Conservation (phyloP, 768 basidiomycete species). For the Chalciporus pseudorubinellus region DNA sequence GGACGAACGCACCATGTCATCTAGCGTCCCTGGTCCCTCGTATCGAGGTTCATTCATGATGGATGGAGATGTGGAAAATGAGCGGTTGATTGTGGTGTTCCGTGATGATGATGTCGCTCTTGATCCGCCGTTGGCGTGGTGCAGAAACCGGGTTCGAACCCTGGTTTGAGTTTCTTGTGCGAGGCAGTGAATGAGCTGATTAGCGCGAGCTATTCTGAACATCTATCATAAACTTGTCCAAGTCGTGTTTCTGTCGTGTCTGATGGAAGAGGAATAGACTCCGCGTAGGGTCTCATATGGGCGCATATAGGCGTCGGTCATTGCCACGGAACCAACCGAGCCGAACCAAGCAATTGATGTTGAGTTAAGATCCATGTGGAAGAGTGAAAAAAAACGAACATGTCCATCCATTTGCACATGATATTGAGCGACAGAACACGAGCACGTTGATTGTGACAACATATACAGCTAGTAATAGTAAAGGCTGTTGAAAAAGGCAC, state of each 20-base stretch:
- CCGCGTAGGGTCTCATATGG: not conserved
- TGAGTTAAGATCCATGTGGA: too few relatives aligned
- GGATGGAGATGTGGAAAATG: conserved; percentile 1
- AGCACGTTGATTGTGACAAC: conserved; percentile 24
- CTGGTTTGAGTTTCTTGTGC: not conserved
- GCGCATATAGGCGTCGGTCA: too few relatives aligned
- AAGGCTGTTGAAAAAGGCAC: conserved; percentile 21
- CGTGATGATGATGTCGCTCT: not conserved
- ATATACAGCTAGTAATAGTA: conserved; percentile 28
- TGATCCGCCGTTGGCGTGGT: too few relatives aligned
- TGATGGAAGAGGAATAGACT: not conserved
- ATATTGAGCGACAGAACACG: conserved; percentile 20
- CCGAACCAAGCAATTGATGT: too few relatives aligned
- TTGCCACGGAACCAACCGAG: too few relatives aligned
- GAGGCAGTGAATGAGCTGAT: not conserved
- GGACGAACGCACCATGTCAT: conserved; percentile 15
- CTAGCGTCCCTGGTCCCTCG: conserved; percentile 12
- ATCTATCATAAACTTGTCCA: not conserved
- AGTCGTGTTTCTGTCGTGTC: not conserved
- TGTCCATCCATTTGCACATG: conserved; percentile 11
- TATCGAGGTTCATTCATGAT: conserved; percentile 1
- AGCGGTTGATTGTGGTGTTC: not conserved
- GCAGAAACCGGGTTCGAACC: too few relatives aligned
- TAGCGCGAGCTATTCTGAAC: not conserved
- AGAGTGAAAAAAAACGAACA: not conserved